Percentiles rank a stretch among this genome's conserved stretches.
Evolutionary conservation across 257 asterid species (phyloP).

Genomic region (Jaltomata sinuosa): DNA sequence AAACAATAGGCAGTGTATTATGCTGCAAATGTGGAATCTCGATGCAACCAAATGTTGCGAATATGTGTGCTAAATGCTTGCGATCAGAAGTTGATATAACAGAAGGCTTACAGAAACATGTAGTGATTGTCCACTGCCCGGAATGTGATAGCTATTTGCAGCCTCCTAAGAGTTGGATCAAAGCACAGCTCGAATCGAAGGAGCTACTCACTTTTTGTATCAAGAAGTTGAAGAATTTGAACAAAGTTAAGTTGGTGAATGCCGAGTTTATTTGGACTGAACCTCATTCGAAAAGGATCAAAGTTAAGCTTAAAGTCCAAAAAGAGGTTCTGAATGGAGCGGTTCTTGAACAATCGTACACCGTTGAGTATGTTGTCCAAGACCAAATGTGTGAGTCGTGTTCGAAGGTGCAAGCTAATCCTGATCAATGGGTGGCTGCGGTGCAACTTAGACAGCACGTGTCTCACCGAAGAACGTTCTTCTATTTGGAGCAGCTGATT

Average conservation of each 20-base stretch:
- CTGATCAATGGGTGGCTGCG: slow-evolving; percentile 58
- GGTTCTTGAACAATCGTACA: slow-evolving; percentile 32
- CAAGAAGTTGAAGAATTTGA: background rate
- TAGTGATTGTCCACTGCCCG: background rate
- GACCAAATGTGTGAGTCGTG: slow-evolving; percentile 52
- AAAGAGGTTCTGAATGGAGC: slow-evolving; percentile 53
- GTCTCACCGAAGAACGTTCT: slow-evolving; percentile 47
- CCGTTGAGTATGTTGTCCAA: slow-evolving; percentile 35
- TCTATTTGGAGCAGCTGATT: slow-evolving; percentile 52
- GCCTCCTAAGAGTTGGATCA: background rate
- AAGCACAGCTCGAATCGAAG: background rate
- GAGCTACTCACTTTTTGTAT: background rate
- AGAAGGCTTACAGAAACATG: background rate
- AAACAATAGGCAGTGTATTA: slow-evolving; percentile 21
- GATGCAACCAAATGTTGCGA: slow-evolving; percentile 29
- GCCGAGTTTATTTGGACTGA: background rate
- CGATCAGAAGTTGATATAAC: background rate
- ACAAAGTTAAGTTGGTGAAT: background rate
- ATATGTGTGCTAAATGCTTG: slow-evolving; percentile 16
- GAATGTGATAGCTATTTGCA: background rate
- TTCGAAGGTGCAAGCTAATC: slow-evolving; percentile 37
- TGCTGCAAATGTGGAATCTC: slow-evolving; percentile 36
- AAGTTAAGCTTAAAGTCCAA: slow-evolving; percentile 18
- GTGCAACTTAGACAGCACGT: slow-evolving; percentile 53
- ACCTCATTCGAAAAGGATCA: background rate